These are phyloP conservation scores for Aspergillus oerlinghausenensis DNA, from an alignment of 2,329 filamentous ascomycete species.

Conservation along the genomic window DNA sequence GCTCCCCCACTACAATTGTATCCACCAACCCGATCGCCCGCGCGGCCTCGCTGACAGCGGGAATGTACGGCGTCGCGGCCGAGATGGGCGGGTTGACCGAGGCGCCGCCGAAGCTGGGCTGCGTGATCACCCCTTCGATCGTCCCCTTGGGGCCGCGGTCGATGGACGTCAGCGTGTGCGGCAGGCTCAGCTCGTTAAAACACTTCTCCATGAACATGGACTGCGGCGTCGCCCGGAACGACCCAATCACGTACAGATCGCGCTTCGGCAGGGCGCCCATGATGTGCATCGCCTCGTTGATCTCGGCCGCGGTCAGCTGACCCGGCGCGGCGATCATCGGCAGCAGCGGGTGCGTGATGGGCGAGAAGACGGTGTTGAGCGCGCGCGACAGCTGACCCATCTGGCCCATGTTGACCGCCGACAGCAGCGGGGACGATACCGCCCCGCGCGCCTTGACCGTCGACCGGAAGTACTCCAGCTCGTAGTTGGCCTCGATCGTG, in stretches of 20 bases:
- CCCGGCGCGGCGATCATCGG: constrained; percentile 82
- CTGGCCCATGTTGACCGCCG: constrained; percentile 82
- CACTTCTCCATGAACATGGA: constrained; percentile 84
- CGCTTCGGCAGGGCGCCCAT: constrained; percentile 77
- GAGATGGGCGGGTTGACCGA: constrained; percentile 71
- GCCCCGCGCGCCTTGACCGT: constrained; percentile 63
- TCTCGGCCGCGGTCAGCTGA: constrained; percentile 79
- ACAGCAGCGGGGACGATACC: constrained; percentile 65
- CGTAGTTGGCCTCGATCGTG: constrained; percentile 80
- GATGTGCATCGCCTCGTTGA: constrained; percentile 72
- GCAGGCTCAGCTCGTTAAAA: constrained; percentile 78
- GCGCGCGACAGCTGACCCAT: constrained; percentile 80
- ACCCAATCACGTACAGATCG: constrained; percentile 75
- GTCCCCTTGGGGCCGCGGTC: constrained; percentile 64
- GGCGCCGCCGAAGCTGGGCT: constrained; percentile 74
- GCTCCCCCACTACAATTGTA: constrained; percentile 63
- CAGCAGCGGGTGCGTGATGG: constrained; percentile 78
- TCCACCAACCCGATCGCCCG: constrained; percentile 75
- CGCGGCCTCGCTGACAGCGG: constrained; percentile 68
- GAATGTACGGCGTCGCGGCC: constrained; percentile 55
- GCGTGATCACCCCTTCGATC: constrained; percentile 67
- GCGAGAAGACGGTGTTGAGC: constrained; percentile 80
- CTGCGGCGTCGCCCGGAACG: constrained; percentile 66
- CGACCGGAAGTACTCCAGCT: constrained; percentile 83
- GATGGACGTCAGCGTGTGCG: constrained; percentile 71